Evolutionary conservation across 1,284 basidiomycete species (phyloP).

Genomic region (Mixia osmundae): DNA sequence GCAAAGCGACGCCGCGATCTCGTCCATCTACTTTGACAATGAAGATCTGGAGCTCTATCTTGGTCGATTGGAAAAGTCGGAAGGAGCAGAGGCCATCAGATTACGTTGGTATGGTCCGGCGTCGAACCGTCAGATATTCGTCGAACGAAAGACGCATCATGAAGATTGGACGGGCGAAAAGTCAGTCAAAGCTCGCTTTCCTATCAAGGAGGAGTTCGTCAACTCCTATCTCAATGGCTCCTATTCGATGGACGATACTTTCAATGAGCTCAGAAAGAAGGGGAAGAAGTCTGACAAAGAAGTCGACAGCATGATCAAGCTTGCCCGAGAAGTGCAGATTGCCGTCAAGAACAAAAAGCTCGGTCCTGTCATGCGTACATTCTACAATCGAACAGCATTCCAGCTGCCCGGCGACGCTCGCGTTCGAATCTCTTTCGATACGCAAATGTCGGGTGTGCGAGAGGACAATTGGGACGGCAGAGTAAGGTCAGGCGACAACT

Average conservation of each 20-base stretch:
- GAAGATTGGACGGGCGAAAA: constrained; percentile 99
- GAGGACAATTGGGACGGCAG: constrained; percentile 93
- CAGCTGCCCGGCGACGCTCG: constrained; percentile 94
- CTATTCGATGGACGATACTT: constrained; percentile 83
- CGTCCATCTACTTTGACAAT: constrained; percentile 31
- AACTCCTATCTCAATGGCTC: constrained; percentile 76
- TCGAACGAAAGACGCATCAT: constrained; percentile 88
- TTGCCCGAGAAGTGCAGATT: constrained; percentile 92
- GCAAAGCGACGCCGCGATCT: constrained; percentile 51
- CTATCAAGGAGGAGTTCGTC: constrained; percentile 83
- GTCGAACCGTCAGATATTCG: constrained; percentile 53
- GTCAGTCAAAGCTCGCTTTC: constrained; percentile 92
- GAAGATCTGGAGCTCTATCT: constrained; percentile 94
- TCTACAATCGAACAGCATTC: constrained; percentile 97
- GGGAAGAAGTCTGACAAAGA: constrained; percentile 89
- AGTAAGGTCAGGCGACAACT: constrained; percentile 57
- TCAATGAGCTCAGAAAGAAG: constrained; percentile 64
- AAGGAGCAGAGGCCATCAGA: constrained; percentile 90
- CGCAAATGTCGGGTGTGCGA: constrained; percentile 74
- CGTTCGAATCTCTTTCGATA: constrained; percentile 93
- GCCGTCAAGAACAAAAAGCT: constrained; percentile 62
- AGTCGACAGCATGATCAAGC: constrained; percentile 82
- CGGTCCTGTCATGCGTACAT: constrained; percentile 80
- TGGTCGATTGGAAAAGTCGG: constrained; percentile 90
- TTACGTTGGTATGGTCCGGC: constrained; percentile 96